Evolutionary conservation across 1,284 basidiomycete species (phyloP), one percentile per base, ranked within the genome.

Genomic region (Meripilus lineatus): DNA sequence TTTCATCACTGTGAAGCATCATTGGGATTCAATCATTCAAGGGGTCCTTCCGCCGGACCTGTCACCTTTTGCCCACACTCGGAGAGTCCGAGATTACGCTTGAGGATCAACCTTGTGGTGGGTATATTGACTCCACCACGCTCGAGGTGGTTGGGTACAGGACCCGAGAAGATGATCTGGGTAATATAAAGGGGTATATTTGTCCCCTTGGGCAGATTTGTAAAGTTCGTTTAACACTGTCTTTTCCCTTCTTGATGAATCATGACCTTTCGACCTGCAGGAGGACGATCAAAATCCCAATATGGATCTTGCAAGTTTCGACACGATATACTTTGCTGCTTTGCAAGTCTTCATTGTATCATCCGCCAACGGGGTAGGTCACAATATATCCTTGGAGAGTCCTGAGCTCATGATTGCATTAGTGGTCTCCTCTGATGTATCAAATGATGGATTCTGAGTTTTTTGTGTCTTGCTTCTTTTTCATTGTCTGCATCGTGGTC

Each of bases 11-110:
- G 32, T 42, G 23, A 37, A 48, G 6, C 42, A 88, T 96, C 55
- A 88, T 95, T 44, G 93, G 93, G 17, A 80, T 95, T 1, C 91
- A 95, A 56, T 81, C 88, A 0, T 97, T 97, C 69, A 80, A 84
- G 51, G 91, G 91, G 0, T 93, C 89, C 0, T 74, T 89, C 36
- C 70, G 82, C 6, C 78, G 93, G 5, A 72, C 68, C 0, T 88
- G 84, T 54, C 68, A 72, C 42, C 63, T 88, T 24, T 53, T 62
- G 11, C 69, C 81, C 3, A 70, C 67, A 0, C 62, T 74, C 1
- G 81, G 79, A 2, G 75, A 77, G 55, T 55, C 53, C 13, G 64
- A 68, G n/a, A 71, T 72, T 1, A 59, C 66, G 18, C 62, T 81
- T 3, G 56, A 61, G 6, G 58, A 59, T 0, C 83, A 89, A 52